Evolutionary conservation across 495 filamentous ascomycete species (phyloP), one percentile per base, ranked within the genome.

Genomic region (Aeminium ludgeri): DNA sequence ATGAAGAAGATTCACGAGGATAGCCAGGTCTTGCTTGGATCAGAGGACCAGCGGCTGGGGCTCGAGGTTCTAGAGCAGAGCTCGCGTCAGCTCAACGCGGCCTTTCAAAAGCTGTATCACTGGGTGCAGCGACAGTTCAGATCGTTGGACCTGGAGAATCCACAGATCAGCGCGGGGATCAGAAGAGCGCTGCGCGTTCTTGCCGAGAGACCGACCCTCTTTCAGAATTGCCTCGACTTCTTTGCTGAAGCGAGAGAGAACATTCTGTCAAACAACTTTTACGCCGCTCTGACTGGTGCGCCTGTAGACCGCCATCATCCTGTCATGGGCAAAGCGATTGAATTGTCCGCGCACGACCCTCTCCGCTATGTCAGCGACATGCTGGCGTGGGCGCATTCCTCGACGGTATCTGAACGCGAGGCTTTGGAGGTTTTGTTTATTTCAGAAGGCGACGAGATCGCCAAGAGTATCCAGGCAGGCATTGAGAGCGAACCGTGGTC

Each of bases 41-140:
- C 80, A 15, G 87, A 94, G 57, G 82, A 86, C 52, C 85, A 97
- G 61, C 73, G 74, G 31, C 61, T 94, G 8, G 84, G 82, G 3
- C 60, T 83, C 6, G 86, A 96, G 51, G 72, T 96, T 16, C 86
- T 96, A 74, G 89, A 95, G 40, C 72, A 85, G 59, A 83, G 76
- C 41, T 80, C 83, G 10, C 76, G 78, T 41, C 73, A 82, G 30
- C 70, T 99, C n/a, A 89, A 93, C 55, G 69, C 69, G 10, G 87
- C 81, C 10, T 96, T 91, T 54, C 87, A 96, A 58, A 96, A 94
- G 57, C 67, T 96, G 8, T 93, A 87, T 58, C 71, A 77, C 45
- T 96, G 91, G 91, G 78, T 92, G 7, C 86, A 95, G 57, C 74
- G 78, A 25, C 86, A 96, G 52, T 86, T 97, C 64, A 87, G 86